Percentiles rank a stretch among this genome's conserved stretches.
phyloP scores from a whole-genome alignment of 2,329 filamentous ascomycete species.

The Penicillium polonicum region DNA sequence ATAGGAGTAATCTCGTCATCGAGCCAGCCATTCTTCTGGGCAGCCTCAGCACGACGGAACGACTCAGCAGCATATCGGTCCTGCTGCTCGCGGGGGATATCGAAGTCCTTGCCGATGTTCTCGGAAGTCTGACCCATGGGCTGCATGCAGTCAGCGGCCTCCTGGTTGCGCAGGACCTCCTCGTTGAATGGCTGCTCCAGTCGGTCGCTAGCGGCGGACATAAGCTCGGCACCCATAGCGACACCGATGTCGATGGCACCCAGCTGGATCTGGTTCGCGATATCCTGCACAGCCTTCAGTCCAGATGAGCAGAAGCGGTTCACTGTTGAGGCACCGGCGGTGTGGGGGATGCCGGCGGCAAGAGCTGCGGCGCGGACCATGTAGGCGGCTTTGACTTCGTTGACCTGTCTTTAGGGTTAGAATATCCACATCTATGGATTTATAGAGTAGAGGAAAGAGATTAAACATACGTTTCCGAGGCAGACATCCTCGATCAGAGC shows the following conservation, averaged over 20 bases:
- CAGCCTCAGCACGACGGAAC: slow-evolving; percentile 80
- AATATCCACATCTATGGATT: neutral
- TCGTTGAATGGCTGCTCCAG: slow-evolving; percentile 73
- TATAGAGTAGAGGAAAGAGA: neutral
- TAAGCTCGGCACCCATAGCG: slow-evolving; percentile 83
- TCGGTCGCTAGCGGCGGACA: slow-evolving; percentile 72
- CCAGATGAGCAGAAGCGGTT: slow-evolving; percentile 98
- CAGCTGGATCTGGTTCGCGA: slow-evolving; percentile 78
- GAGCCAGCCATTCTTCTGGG: slow-evolving; percentile 88
- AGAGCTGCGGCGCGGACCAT: slow-evolving; percentile 85
- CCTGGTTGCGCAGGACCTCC: slow-evolving; percentile 71
- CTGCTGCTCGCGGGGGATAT: slow-evolving; percentile 74
- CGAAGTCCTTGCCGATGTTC: slow-evolving; percentile 90
- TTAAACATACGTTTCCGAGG: slow-evolving; percentile 74
- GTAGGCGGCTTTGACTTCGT: slow-evolving; percentile 82
- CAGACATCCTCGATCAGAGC: slow-evolving; percentile 84
- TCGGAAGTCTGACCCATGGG: slow-evolving; percentile 98
- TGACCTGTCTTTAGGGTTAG: slow-evolving; percentile 55
- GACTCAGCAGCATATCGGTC: slow-evolving; percentile 85
- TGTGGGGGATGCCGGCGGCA: slow-evolving; percentile 91
- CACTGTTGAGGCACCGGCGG: slow-evolving; percentile 72
- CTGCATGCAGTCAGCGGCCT: slow-evolving; percentile 81
- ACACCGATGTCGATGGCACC: slow-evolving; percentile 85
- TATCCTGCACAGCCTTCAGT: slow-evolving; percentile 91
- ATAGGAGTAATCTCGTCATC: slow-evolving; percentile 94